Percentiles rank a stretch among this genome's conserved stretches.
phyloP scores from a whole-genome alignment of 192 early-diverging fungal genomes.

The Coemansia erecta region DNA sequence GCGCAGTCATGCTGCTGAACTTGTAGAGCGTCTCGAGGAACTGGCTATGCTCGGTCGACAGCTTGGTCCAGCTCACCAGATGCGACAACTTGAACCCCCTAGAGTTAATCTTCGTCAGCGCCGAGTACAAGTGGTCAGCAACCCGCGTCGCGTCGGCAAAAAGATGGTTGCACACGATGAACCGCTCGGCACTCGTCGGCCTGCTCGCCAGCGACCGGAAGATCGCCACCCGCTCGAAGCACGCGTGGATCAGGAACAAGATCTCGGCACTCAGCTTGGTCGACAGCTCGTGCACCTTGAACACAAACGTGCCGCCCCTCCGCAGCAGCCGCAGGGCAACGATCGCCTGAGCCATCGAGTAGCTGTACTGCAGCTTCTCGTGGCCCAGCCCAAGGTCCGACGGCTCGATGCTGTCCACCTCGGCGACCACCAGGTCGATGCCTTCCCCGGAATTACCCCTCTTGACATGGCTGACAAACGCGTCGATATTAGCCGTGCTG shows the following conservation, averaged over 20 bases:
- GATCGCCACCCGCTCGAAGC: slow-evolving; percentile 38
- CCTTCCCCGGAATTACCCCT: background rate
- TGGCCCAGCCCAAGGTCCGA: slow-evolving; percentile 7
- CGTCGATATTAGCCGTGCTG: slow-evolving; percentile 16
- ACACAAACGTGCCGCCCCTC: slow-evolving; percentile 33
- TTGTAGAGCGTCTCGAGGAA: slow-evolving; percentile 24
- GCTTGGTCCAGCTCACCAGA: slow-evolving; percentile 38
- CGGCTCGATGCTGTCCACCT: background rate
- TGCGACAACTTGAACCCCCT: slow-evolving; percentile 31
- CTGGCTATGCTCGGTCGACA: slow-evolving; percentile 15
- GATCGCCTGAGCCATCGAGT: slow-evolving; percentile 26
- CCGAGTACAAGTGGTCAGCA: slow-evolving; percentile 18
- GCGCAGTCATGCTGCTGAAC: slow-evolving; percentile 16
- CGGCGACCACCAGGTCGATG: slow-evolving; percentile 42
- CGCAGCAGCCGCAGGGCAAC: slow-evolving; percentile 27
- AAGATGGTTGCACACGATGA: slow-evolving; percentile 29
- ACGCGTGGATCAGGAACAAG: slow-evolving; percentile 27
- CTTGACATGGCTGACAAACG: slow-evolving; percentile 27
- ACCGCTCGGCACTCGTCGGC: slow-evolving; percentile 28
- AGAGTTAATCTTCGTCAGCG: slow-evolving; percentile 22
- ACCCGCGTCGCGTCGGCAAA: slow-evolving; percentile 15
- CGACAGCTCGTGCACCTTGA: slow-evolving; percentile 23
- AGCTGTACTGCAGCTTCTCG: slow-evolving; percentile 29
- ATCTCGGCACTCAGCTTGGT: slow-evolving; percentile 41
- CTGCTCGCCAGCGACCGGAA: slow-evolving; percentile 22